Base-by-base conservation (phyloP, 2,329 filamentous ascomycete genomes). In the Basipetospora chlamydospora region DNA sequence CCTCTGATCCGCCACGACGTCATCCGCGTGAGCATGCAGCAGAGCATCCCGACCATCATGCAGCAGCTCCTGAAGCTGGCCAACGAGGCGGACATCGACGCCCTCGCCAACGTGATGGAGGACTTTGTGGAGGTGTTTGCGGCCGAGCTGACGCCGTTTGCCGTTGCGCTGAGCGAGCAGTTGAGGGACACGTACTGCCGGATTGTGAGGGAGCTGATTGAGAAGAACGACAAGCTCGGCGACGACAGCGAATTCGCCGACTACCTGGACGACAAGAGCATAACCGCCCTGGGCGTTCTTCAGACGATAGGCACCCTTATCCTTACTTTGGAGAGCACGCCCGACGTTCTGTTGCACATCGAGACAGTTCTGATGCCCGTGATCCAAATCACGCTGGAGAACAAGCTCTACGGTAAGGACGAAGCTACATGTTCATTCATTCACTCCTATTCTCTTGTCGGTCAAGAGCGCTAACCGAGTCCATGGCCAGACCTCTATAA, bases 91-190 rank as follows among this genome's bases (percentile, higher is more conserved):
- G 90, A 98, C 53, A 88, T 98, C 33, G 90, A 98, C 57, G 87
- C 90, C 5, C 67, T 98, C 28, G 88, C 90, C 16, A 96, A 96
- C 51, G 90, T 98, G 26, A 98, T 98, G 90, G 90, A 98, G 59
- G 90, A 98, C 53, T 98, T 98, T 53, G 90, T 98, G 31, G 90
- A 98, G 57, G 87, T 96, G 3, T 98, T 98, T 53, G 88, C 90
- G n/a, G 73, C 85, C 3, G 90, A 98, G 55, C 70, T 98, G 32
- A 96, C 90, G 5, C 90, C 90, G 3, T 98, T 98, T 50, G 90
- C 90, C 9, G 88, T 98, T 22, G 90, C 90, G 4, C 67, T 98
- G 4, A 94, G 86, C 51, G 87, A 96, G 60, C 90, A 98, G 59
- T 67, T 98, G 33, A 79, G 88, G 29, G 90, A 98, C 51, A 98